Evolutionary conservation across 2,329 filamentous ascomycete genomes (phyloP).

Genomic region (Neopestalotiopsis clavispora): DNA sequence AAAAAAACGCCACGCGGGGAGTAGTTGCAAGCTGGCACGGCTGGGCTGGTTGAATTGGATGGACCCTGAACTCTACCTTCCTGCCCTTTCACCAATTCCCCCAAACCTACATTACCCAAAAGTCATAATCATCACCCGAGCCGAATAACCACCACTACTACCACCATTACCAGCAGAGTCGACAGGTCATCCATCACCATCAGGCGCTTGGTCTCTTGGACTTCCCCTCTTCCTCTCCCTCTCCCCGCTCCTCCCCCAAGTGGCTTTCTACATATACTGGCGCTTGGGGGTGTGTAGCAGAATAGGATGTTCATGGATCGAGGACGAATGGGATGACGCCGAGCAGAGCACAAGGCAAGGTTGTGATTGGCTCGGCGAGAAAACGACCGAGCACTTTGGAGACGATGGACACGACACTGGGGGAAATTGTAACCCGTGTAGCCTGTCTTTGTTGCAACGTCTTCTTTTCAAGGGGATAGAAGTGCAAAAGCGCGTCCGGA

Average conservation of each 20-base stretch:
- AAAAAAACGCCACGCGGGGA: background rate
- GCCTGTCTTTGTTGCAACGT: background rate
- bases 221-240: background rate
- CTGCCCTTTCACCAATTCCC: background rate
- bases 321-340: conserved; percentile 3
- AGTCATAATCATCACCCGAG: background rate
- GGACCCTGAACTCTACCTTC: conserved; percentile 10
- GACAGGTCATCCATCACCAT: background rate
- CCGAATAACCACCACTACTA: background rate
- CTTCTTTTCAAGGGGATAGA: background rate
- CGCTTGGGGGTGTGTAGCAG: background rate
- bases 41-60: background rate
- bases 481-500: background rate
- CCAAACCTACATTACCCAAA: background rate
- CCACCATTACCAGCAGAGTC: background rate
- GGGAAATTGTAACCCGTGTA: background rate
- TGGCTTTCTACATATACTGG: background rate
- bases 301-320: background rate
- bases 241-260: background rate
- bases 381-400: background rate
- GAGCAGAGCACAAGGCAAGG: background rate
- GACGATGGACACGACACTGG: background rate
- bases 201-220: background rate
- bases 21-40: background rate
- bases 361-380: conserved; percentile 9